Evolutionary conservation across 139 green algal species (phyloP).

Genomic region (Chlamydomonas urium): DNA sequence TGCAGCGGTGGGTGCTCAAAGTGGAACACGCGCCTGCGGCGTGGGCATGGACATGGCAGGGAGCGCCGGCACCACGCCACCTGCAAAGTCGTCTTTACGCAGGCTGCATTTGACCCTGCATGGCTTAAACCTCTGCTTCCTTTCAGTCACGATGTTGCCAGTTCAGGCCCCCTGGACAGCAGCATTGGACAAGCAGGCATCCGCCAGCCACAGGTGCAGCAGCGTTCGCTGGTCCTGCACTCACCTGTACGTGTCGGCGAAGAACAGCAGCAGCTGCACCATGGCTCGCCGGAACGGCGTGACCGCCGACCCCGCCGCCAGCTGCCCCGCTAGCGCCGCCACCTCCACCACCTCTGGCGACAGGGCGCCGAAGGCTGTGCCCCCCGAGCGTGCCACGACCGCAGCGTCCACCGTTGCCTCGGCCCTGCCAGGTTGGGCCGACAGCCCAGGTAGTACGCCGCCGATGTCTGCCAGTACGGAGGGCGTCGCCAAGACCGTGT

Average conservation of each 20-base stretch:
- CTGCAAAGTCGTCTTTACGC: too few relatives aligned
- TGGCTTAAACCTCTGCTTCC: too few relatives aligned
- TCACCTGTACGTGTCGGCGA: slow-evolving; percentile 26
- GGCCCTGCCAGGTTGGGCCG: too few relatives aligned
- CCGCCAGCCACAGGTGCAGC: not conserved
- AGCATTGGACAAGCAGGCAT: too few relatives aligned
- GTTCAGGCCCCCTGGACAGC: too few relatives aligned
- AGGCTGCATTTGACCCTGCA: too few relatives aligned
- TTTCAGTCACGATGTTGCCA: too few relatives aligned
- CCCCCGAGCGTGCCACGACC: too few relatives aligned
- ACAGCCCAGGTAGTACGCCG: not conserved
- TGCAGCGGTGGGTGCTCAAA: slow-evolving; percentile 88
- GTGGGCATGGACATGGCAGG: too few relatives aligned
- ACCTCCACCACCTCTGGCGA: not conserved
- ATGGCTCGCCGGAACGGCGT: slow-evolving; percentile 52
- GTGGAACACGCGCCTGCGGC: slow-evolving; percentile 60
- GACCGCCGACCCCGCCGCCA: not conserved
- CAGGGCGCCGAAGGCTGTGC: too few relatives aligned
- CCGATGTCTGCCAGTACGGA: slow-evolving; percentile 48
- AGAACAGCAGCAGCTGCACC: slow-evolving; percentile 70
- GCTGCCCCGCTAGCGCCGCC: not conserved
- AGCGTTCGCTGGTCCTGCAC: not conserved
- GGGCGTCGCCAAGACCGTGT: slow-evolving; percentile 82
- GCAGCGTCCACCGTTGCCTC: not conserved
- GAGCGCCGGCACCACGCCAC: too few relatives aligned